Conservation (phyloP, 176 grass and related monocot genomes). For the Coix lacrymajobi region DNA sequence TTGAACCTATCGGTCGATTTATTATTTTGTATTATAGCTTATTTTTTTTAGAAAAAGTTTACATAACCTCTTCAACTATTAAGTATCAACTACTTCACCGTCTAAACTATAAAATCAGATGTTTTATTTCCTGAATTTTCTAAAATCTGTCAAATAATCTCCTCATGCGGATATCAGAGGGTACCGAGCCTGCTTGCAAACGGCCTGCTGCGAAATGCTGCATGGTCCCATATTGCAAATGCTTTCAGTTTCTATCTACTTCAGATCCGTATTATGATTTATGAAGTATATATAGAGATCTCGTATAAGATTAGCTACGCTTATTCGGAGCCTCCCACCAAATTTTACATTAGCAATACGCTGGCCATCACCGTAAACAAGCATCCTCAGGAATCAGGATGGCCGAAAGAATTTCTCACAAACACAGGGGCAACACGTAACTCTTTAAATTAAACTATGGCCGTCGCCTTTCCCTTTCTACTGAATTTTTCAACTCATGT, state of each 20-base stretch:
- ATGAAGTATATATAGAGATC: slow-evolving; percentile 12
- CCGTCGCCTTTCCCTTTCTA: not conserved
- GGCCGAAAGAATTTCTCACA: slow-evolving; percentile 38
- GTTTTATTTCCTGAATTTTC: too few relatives aligned
- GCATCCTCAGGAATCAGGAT: slow-evolving; percentile 1
- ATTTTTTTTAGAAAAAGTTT: too few relatives aligned
- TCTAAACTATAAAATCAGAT: too few relatives aligned
- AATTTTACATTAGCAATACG: slow-evolving; percentile 46
- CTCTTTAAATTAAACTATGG: slow-evolving; percentile 27
- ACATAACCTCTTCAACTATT: too few relatives aligned
- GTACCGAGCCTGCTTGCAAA: too few relatives aligned
- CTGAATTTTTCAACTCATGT: slow-evolving; percentile 31
- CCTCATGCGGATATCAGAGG: too few relatives aligned
- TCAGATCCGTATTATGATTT: slow-evolving; percentile 6
- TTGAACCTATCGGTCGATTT: too few relatives aligned
- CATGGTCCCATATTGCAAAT: not conserved
- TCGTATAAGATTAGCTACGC: slow-evolving; percentile 9
- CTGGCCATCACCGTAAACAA: slow-evolving; percentile 28
- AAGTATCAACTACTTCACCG: too few relatives aligned
- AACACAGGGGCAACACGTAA: slow-evolving; percentile 26
- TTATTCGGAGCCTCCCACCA: slow-evolving; percentile 32
- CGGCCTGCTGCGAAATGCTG: not conserved
- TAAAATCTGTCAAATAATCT: too few relatives aligned
- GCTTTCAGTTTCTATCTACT: not conserved
- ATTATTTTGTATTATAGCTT: too few relatives aligned